Conservation (phyloP, 2,329 filamentous ascomycete species). For the Lizonia empirigonia region DNA sequence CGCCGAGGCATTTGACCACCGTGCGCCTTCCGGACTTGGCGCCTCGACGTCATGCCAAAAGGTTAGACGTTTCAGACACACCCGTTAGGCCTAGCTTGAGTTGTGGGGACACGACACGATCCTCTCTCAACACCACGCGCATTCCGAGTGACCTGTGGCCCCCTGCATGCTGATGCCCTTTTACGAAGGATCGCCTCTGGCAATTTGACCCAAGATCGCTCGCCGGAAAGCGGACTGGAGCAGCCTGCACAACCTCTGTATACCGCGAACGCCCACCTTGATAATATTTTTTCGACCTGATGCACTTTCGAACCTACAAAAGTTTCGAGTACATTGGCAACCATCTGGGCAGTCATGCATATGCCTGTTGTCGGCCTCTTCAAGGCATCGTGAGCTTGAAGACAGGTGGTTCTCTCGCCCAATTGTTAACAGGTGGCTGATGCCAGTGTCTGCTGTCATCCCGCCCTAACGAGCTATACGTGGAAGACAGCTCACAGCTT, state of each 20-base stretch:
- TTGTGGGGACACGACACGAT: conserved; percentile 9
- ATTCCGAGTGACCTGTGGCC: conserved; percentile 12
- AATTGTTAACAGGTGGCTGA: neutral
- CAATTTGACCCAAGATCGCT: conserved; percentile 6
- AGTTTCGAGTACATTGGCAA: conserved; percentile 10
- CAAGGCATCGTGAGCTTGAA: neutral
- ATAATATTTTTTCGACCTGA: conserved; percentile 1
- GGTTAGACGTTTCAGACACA: conserved; percentile 10
- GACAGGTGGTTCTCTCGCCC: neutral
- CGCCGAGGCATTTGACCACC: conserved; percentile 13
- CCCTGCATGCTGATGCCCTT: conserved; percentile 14
- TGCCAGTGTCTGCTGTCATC: neutral
- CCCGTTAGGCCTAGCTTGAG: neutral
- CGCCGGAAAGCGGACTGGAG: neutral
- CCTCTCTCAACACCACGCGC: conserved; percentile 16
- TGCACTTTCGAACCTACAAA: conserved; percentile 3
- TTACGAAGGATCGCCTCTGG: conserved; percentile 8
- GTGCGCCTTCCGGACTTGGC: conserved; percentile 17
- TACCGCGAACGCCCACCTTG: neutral
- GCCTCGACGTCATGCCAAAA: conserved; percentile 15
- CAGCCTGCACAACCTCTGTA: conserved; percentile 3
- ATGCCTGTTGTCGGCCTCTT: neutral
- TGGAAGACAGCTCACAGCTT: neutral
- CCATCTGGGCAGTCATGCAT: conserved; percentile 12
- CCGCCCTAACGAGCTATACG: neutral